Evolutionary conservation across 202 grass and related monocot genomes (phyloP).

Genomic region (Setaria italica): DNA sequence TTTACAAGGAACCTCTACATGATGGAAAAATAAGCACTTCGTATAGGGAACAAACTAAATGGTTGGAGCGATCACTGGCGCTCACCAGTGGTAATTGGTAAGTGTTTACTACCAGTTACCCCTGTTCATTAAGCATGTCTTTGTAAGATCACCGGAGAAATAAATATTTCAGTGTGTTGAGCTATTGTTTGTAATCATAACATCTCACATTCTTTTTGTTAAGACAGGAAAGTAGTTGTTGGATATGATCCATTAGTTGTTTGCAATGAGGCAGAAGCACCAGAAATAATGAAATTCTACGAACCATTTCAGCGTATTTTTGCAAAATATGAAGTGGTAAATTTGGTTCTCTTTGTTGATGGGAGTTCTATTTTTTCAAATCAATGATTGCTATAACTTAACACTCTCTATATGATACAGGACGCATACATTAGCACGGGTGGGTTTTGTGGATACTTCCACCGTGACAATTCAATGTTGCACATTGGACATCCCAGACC

Average conservation of each 20-base stretch:
- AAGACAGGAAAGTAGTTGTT: slow-evolving; percentile 83
- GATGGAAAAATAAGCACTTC: slow-evolving; percentile 52
- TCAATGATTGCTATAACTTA: neutral
- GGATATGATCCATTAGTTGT: slow-evolving; percentile 70
- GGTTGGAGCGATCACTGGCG: slow-evolving; percentile 55
- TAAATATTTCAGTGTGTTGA: neutral
- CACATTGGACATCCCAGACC: slow-evolving; percentile 60
- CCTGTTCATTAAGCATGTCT: neutral
- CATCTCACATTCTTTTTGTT: slow-evolving; percentile 41
- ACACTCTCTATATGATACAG: slow-evolving; percentile 42
- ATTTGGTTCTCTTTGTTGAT: neutral
- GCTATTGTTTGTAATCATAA: neutral
- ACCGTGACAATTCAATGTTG: slow-evolving; percentile 48
- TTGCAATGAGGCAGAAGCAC: slow-evolving; percentile 51
- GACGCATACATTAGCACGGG: slow-evolving; percentile 70
- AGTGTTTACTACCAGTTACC: slow-evolving; percentile 6
- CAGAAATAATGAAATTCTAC: slow-evolving; percentile 46
- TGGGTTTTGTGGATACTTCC: slow-evolving; percentile 55
- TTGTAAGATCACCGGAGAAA: neutral
- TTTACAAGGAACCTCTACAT: slow-evolving; percentile 57
- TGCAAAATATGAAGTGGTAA: slow-evolving; percentile 78
- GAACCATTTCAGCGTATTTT: slow-evolving; percentile 59
- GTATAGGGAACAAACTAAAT: slow-evolving; percentile 58
- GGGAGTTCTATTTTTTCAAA: neutral
- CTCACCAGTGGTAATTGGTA: slow-evolving; percentile 61